phyloP scores from a whole-genome alignment of 495 filamentous ascomycete species.

The Neurospora africana region DNA sequence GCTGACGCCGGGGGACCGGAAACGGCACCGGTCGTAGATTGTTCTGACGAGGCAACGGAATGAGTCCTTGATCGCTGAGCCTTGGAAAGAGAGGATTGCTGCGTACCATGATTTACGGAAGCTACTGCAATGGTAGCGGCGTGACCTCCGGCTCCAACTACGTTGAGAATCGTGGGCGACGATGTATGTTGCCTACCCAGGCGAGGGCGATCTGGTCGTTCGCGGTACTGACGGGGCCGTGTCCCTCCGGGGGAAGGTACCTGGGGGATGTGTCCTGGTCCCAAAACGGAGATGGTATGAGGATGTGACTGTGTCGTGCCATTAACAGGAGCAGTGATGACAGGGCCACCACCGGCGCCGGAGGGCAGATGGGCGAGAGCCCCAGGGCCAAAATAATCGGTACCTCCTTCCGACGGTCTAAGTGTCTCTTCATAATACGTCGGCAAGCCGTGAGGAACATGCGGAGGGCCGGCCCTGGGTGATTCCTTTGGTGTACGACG shows the following conservation, averaged over 20 bases:
- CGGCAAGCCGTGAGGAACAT: constrained; percentile 29
- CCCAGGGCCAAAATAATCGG: constrained; percentile 87
- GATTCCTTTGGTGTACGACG: constrained; percentile 79
- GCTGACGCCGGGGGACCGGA: constrained; percentile 9
- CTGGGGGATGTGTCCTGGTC: constrained; percentile 66
- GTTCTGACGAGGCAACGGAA: constrained; percentile 41
- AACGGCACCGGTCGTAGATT: constrained; percentile 20
- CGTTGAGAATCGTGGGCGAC: constrained; percentile 59
- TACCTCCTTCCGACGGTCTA: constrained; percentile 59
- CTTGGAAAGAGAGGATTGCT: constrained; percentile 18
- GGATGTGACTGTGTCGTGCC: constrained; percentile 20
- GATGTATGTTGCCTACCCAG: constrained; percentile 64
- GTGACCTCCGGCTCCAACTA: constrained; percentile 15
- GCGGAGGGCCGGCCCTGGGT: constrained; percentile 43
- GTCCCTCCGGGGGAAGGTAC: constrained; percentile 74
- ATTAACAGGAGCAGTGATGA: constrained; percentile 18
- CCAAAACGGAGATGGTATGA: constrained; percentile 65
- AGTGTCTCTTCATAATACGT: constrained; percentile 50
- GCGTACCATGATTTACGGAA: constrained; percentile 19
- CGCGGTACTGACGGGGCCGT: constrained; percentile 30
- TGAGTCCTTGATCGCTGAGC: constrained; percentile 38
- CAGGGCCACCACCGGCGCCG: constrained; percentile 13
- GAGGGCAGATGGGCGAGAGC: constrained; percentile 42
- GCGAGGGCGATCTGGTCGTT: constrained; percentile 43
- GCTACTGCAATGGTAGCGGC: constrained; percentile 9